phyloP scores from a whole-genome alignment of 1,139 yeast species.

The Saccharomycopsis phalli region DNA sequence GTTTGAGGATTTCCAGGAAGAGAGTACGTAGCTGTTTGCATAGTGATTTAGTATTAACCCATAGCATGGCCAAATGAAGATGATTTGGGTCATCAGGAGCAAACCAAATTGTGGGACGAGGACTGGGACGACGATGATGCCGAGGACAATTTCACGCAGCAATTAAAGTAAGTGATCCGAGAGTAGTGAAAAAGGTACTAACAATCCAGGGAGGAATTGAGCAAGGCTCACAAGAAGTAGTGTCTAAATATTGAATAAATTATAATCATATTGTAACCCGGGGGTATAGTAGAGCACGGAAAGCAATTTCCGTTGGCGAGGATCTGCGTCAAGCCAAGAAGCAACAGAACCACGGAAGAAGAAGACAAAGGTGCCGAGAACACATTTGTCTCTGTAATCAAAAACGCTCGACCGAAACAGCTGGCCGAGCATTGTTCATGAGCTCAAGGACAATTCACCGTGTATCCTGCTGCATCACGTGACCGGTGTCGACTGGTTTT shows the following conservation, averaged over 20 bases:
- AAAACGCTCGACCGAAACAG: too few relatives aligned
- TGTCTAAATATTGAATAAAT: too few relatives aligned
- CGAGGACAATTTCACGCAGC: conserved; percentile 73
- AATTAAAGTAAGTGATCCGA: conserved; percentile 40
- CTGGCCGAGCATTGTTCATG: too few relatives aligned
- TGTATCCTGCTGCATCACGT: background rate
- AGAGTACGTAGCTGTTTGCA: conserved; percentile 39
- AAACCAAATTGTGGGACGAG: conserved; percentile 76
- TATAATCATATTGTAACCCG: too few relatives aligned
- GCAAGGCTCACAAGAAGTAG: conserved; percentile 24
- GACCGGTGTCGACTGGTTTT: background rate
- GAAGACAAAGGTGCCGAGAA: too few relatives aligned
- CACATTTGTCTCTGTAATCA: too few relatives aligned
- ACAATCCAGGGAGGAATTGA: conserved; percentile 24
- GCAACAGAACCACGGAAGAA: too few relatives aligned
- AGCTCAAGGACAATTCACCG: too few relatives aligned
- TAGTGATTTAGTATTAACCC: background rate
- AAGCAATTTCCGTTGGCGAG: too few relatives aligned
- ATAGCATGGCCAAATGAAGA: conserved; percentile 46
- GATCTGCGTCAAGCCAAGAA: too few relatives aligned
- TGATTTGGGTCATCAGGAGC: conserved; percentile 33
- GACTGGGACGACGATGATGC: conserved; percentile 94
- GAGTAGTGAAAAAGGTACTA: too few relatives aligned
- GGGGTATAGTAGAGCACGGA: too few relatives aligned
- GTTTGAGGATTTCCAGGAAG: conserved; percentile 91